These are phyloP conservation scores for Colletotrichum chlorophyti DNA, from an alignment of 2,329 filamentous ascomycete species.

Conservation along the genomic window DNA sequence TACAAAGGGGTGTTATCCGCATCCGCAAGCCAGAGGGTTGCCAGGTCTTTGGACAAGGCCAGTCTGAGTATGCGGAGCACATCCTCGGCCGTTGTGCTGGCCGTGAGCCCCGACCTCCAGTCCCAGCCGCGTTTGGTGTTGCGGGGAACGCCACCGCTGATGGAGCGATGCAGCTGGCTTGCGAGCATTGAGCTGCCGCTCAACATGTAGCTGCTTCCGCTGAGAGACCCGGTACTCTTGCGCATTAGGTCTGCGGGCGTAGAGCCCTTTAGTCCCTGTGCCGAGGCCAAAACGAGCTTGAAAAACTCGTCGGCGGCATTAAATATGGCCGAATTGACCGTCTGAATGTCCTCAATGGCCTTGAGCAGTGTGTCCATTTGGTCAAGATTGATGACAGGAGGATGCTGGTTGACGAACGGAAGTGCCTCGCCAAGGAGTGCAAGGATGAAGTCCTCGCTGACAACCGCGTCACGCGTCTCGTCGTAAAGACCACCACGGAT, in stretches of 20 bases:
- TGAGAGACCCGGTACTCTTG: conserved; percentile 58
- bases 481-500: conserved; percentile 93
- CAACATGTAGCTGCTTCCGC: conserved; percentile 69
- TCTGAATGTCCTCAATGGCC: conserved; percentile 80
- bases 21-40: conserved; percentile 71
- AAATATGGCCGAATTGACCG: conserved; percentile 75
- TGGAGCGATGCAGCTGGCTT: conserved; percentile 66
- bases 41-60: conserved; percentile 77
- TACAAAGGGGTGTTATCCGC: conserved; percentile 61
- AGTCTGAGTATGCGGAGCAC: conserved; percentile 76
- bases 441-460: conserved; percentile 87
- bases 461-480: conserved; percentile 77
- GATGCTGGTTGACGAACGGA: conserved; percentile 71
- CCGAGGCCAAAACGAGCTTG: conserved; percentile 74
- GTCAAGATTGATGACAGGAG: conserved; percentile 65
- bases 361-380: conserved; percentile 80
- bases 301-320: conserved; percentile 81
- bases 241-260: conserved; percentile 70
- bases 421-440: conserved; percentile 84
- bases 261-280: conserved; percentile 66
- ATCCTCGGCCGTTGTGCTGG: conserved; percentile 68
- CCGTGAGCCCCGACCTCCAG: conserved; percentile 79
- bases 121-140: conserved; percentile 72
- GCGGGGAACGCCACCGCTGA: conserved; percentile 52
- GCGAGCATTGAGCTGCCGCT: conserved; percentile 77